Base-by-base conservation (phyloP, 306 rosid genomes). In the Trichosanthes truncata region DNA sequence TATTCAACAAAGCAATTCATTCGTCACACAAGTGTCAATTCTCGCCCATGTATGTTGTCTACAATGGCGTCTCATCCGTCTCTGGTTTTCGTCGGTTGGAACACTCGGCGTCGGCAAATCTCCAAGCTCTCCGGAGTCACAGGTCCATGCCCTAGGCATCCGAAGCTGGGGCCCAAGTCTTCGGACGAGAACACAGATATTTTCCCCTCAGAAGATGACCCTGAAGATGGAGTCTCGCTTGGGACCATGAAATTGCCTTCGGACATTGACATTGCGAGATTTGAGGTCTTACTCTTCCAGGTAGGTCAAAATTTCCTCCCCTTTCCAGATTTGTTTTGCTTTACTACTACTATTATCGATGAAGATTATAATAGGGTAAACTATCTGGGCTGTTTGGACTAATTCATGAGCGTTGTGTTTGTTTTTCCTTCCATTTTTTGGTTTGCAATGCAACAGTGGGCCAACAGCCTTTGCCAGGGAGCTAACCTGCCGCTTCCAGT, bases 391-490 rank as follows among this genome's bases (percentile, higher is more conserved):
- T 38, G 74, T 9, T 33, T 68, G 55, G 38, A 41, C 2, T 8
- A 67, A 40, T 68, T 68, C 8, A 21, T 5, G 52, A 41, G 17
- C 3, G 38, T 18, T 17, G 46, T 15, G n/a, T 65, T 49, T 26
- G 36, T 12, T 9, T 10, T 67, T 26, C 4, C 29, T 23, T 5
- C 26, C 12, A 33, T 1, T 14, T 46, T 20, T 49, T 20, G 8
- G 49, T 38, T 68, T 83, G 31, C 84, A 73, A 86, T 89, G 31
- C 84, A 73, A 86, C 89, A 95, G 97, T 92, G 97, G 97, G 98
- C 93, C 29, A 92, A 92, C 72, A 90, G 98, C 81, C 97, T 95
- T 62, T 86, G 87, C 87, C 98, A 95, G 81, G 98, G 98, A 83
- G 97, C 98, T 23, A 92, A 79, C 85, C 82, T 92, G 45, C 98